Percentiles rank a stretch among this genome's conserved stretches.
Conservation (phyloP, 257 asterid genomes). For the Cordia subcordata region DNA sequence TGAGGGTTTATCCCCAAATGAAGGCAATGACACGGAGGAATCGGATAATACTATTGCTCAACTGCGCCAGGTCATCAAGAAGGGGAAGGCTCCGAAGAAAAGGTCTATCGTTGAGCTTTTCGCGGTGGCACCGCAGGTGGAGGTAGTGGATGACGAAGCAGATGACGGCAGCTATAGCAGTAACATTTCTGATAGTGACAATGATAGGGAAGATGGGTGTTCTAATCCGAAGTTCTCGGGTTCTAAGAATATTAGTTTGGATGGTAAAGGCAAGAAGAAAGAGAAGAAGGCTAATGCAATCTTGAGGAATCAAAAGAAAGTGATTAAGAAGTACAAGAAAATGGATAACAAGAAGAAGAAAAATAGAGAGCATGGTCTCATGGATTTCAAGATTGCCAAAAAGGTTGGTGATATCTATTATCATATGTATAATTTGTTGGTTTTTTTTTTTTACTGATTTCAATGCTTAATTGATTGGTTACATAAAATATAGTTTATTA, state of each 20-base stretch:
- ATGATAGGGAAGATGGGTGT: slow-evolving; percentile 12
- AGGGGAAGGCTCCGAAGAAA: slow-evolving; percentile 47
- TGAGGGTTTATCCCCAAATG: not conserved
- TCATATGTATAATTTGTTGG: slow-evolving; percentile 6
- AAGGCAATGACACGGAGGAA: slow-evolving; percentile 18
- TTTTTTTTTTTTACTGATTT: not conserved
- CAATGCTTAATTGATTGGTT: slow-evolving; percentile 2
- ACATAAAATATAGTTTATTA: slow-evolving; percentile 21
- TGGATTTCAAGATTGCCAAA: slow-evolving; percentile 19
- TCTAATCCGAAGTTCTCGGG: slow-evolving; percentile 8
- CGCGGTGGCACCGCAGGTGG: slow-evolving; percentile 58
- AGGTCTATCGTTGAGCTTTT: slow-evolving; percentile 72
- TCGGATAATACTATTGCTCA: slow-evolving; percentile 7
- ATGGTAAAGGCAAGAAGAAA: slow-evolving; percentile 26
- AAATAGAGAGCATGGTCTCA: slow-evolving; percentile 15
- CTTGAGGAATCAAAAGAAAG: slow-evolving; percentile 28
- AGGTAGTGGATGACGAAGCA: slow-evolving; percentile 19
- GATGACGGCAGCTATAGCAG: slow-evolving; percentile 25
- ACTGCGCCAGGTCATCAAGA: not conserved
- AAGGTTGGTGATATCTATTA: slow-evolving; percentile 38
- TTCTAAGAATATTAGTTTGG: slow-evolving; percentile 4
- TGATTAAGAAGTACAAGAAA: slow-evolving; percentile 32
- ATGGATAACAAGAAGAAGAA: slow-evolving; percentile 16
- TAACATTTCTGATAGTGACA: no score
- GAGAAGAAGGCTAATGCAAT: slow-evolving; percentile 18